Evolutionary conservation across 2,329 filamentous ascomycete species (phyloP), one percentile per base, ranked within the genome.

Genomic region (Shiraia sp.): DNA sequence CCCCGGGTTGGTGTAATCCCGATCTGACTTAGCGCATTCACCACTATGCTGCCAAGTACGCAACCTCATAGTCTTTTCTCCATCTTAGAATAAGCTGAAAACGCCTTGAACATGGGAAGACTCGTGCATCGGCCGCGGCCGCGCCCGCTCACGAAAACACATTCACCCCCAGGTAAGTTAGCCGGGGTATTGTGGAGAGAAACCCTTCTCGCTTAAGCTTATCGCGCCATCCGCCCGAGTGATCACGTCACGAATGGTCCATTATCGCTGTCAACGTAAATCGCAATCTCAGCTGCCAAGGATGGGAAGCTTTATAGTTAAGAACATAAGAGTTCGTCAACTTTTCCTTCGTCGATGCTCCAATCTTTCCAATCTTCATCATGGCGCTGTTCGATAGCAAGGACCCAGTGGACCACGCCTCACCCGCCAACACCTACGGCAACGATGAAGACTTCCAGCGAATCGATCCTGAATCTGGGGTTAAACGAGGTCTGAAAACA

Each of bases 401-500:
- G 38, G 45, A 47, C 19, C 40, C 37, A 6, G 37, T 46, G 10
- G 51, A 43, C 6, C 44, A 48, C 27, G 40, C 47, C 10, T 57
- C 53, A 42, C 53, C 55, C 7, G 46, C 55, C 3, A 25, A 47
- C 10, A 59, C 50, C 35, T 50, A 51, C 42, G 44, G 34, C 27
- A 40, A 42, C 34, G 55, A 65, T 42, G 51, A 56, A 28, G 64
- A 66, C 32, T 63, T 63, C 29, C 47, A 55, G 24, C 52, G 51
- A 57, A 68, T 75, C 61, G 79, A 87, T 68, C 78, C 82, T 16
- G 72, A 83, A 40, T 81, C 77, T 46, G 81, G 86, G 23, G 83
- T 88, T 53, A 86, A 83, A 71, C 79, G 85, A 44, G 85, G 83
- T 2, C 75, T 88, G 39, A 86, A 87, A 68, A 86, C 82, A 25